Evolutionary conservation across 2,329 filamentous ascomycete genomes (phyloP).

Genomic region (Pyricularia sp.): DNA sequence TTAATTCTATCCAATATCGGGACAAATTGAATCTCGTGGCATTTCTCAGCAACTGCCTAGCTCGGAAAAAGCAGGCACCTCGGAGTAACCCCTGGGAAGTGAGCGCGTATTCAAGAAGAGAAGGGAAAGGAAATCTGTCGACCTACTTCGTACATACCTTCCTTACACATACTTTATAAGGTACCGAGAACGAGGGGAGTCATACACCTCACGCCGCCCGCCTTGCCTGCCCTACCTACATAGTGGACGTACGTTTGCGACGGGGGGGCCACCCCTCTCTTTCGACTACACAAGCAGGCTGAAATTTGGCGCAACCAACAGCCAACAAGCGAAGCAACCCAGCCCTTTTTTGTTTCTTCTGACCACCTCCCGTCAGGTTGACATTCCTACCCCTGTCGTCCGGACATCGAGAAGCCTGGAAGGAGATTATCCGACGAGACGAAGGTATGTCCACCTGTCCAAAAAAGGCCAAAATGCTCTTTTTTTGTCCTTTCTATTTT

Average conservation of each 20-base stretch:
- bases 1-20: slow-evolving; percentile 9
- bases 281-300: background rate
- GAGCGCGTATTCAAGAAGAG: too few relatives aligned
- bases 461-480: background rate
- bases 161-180: background rate
- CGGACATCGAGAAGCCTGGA: background rate
- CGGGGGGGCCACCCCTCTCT: background rate
- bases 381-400: background rate
- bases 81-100: background rate
- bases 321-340: background rate
- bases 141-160: background rate
- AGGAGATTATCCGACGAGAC: background rate
- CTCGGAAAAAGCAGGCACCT: slow-evolving; percentile 12
- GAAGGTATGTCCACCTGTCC: background rate
- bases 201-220: background rate
- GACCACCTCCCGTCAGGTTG: background rate
- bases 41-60: slow-evolving; percentile 13
- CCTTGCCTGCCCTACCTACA: background rate
- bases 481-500: background rate
- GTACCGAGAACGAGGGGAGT: background rate
- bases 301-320: background rate
- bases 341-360: background rate
- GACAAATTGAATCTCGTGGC: slow-evolving; percentile 9
- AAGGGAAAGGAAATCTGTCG: background rate
- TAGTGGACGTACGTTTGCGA: background rate